phyloP scores from a whole-genome alignment of 441 rosid genomes.

The Pelargonium myrrhifolium region DNA sequence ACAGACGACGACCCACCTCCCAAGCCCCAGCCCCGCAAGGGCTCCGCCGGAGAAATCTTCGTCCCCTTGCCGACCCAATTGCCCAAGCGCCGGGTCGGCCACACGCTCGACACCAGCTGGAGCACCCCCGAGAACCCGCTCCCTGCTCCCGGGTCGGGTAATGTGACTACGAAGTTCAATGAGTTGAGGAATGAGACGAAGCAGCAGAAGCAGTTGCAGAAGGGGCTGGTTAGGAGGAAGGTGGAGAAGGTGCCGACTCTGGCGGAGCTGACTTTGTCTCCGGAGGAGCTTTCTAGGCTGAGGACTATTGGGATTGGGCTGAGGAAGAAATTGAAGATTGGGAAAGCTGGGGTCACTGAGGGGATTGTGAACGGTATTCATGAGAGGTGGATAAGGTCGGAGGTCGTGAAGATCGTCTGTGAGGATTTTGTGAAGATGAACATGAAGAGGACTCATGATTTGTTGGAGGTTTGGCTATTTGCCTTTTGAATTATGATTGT shows the following conservation, averaged over 20 bases:
- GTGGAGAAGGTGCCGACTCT: conserved; percentile 55
- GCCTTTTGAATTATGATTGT: neutral
- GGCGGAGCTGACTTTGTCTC: conserved; percentile 64
- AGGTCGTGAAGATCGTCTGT: conserved; percentile 78
- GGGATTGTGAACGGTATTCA: conserved; percentile 95
- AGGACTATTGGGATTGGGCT: conserved; percentile 55
- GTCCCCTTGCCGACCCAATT: conserved; percentile 59
- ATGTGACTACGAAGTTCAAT: conserved; percentile 48
- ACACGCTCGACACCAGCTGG: conserved; percentile 95
- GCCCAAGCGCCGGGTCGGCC: conserved; percentile 75
- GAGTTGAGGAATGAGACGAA: conserved; percentile 34
- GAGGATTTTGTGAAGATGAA: conserved; percentile 76
- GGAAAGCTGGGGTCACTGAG: conserved; percentile 92
- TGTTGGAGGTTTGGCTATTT: conserved; percentile 64
- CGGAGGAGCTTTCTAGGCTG: conserved; percentile 59
- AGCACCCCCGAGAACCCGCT: conserved; percentile 85
- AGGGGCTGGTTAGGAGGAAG: conserved; percentile 27
- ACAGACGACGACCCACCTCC: conserved; percentile 30
- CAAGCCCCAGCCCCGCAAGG: conserved; percentile 6
- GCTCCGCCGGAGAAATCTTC: conserved; percentile 67
- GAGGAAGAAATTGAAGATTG: conserved; percentile 67
- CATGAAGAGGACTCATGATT: conserved; percentile 95
- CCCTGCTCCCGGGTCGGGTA: conserved; percentile 68
- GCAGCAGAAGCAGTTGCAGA: conserved; percentile 29
- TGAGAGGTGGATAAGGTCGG: conserved; percentile 85